These are phyloP conservation scores for Triticum timopheevii DNA, from an alignment of 176 grass and related monocot species.

Conservation along the genomic window DNA sequence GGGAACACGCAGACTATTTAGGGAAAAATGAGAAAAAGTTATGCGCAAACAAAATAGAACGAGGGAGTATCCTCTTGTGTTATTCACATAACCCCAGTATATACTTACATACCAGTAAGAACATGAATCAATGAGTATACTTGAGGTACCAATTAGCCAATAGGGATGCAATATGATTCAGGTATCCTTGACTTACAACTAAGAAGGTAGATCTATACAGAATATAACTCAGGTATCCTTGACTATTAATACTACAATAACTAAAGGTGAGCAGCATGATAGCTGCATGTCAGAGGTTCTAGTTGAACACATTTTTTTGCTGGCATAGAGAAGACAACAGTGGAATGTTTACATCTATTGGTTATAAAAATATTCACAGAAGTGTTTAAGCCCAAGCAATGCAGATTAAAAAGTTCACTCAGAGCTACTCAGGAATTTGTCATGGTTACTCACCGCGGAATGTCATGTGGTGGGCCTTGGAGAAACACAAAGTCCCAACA, in stretches of 20 bases:
- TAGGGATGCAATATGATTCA: not conserved
- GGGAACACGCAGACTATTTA: no score
- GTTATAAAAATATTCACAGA: not conserved
- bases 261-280: not conserved
- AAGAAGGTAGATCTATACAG: slow-evolving; percentile 4
- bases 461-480: no score
- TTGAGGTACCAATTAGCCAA: not conserved
- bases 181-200: not conserved
- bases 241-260: not conserved
- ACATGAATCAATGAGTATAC: not conserved
- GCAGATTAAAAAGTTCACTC: not conserved
- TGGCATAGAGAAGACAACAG: not conserved
- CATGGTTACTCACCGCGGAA: not conserved
- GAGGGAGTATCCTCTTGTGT: not conserved
- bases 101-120: not conserved
- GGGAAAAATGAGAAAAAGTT: no score
- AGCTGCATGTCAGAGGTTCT: not conserved
- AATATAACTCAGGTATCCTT: slow-evolving; percentile 2
- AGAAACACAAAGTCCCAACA: no score
- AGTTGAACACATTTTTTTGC: not conserved
- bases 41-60: no score
- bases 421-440: not conserved
- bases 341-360: not conserved
- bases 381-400: slow-evolving; percentile 4
- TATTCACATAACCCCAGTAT: not conserved